These are phyloP conservation scores for Cadophora luteo-olivacea DNA, from an alignment of 2,329 filamentous ascomycete genomes.

Conservation along the genomic window DNA sequence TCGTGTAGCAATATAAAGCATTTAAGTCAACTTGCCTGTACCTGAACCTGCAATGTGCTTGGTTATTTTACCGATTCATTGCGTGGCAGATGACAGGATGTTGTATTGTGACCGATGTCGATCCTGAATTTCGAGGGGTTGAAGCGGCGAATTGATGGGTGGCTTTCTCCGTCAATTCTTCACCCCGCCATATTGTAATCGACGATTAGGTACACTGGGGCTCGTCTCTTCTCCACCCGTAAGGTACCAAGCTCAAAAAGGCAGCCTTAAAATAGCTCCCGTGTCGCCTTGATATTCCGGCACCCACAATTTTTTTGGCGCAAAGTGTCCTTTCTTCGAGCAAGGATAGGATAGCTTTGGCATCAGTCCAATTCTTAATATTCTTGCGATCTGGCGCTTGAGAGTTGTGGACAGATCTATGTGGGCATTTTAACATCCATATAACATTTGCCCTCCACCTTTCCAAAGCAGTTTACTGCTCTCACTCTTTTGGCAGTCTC, in stretches of 20 bases:
- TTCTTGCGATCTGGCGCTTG: constrained; percentile 30
- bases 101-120: neutral
- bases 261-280: constrained; percentile 14
- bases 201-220: too few relatives aligned
- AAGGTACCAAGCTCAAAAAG: neutral
- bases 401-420: constrained; percentile 44
- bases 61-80: constrained; percentile 7
- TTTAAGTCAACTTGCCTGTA: neutral
- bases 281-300: neutral
- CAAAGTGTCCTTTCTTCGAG: constrained; percentile 42
- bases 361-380: constrained; percentile 26
- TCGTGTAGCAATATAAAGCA: constrained; percentile 1
- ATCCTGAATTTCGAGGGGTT: neutral
- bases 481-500: constrained; percentile 41
- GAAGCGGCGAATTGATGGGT: neutral
- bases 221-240: neutral
- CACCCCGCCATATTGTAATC: neutral
- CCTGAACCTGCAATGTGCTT: neutral
- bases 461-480: constrained; percentile 31
- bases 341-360: constrained; percentile 36
- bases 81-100: constrained; percentile 18
- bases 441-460: constrained; percentile 34
- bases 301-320: constrained; percentile 8
- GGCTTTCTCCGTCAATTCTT: neutral
- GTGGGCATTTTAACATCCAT: constrained; percentile 33